Evolutionary conservation across 2,329 filamentous ascomycete species (phyloP).

Genomic region (Ophiosphaerella korrae): DNA sequence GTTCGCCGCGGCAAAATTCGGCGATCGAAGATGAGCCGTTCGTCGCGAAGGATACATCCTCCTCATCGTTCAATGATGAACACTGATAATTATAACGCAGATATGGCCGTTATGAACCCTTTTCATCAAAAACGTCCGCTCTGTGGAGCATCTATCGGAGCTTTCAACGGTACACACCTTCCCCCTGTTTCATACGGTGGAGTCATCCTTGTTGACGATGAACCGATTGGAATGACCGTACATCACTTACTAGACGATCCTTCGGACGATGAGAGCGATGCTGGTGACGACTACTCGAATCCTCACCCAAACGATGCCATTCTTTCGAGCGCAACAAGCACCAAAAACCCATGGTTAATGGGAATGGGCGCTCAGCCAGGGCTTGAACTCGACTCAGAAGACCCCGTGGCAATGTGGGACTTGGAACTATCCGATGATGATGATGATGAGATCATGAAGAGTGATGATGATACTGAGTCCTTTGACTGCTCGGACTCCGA

Average conservation of each 20-base stretch:
- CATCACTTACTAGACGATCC: conserved; percentile 88
- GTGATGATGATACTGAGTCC: conserved; percentile 42
- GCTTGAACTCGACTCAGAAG: conserved; percentile 36
- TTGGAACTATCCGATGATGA: conserved; percentile 63
- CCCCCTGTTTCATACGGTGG: conserved; percentile 92
- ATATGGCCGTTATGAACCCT: conserved; percentile 64
- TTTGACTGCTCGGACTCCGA: conserved; percentile 65
- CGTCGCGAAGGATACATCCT: conserved; percentile 33
- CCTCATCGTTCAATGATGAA: conserved; percentile 50
- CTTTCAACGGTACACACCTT: conserved; percentile 83
- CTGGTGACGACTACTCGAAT: conserved; percentile 43
- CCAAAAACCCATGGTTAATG: conserved; percentile 42
- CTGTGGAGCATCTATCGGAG: conserved; percentile 91
- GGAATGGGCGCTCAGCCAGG: conserved; percentile 45
- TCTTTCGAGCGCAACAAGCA: conserved; percentile 52
- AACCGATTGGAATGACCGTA: conserved; percentile 91
- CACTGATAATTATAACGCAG: conserved; percentile 40
- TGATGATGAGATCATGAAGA: conserved; percentile 53
- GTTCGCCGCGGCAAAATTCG: conserved; percentile 73
- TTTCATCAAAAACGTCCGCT: conserved; percentile 78
- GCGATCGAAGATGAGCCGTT: conserved; percentile 60
- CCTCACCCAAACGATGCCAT: conserved; percentile 33
- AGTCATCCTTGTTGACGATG: conserved; percentile 80
- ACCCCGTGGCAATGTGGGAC: conserved; percentile 39
- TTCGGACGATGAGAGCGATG: conserved; percentile 57